Percentiles rank a stretch among this genome's conserved stretches.
Conservation (phyloP, 2,329 filamentous ascomycete species). For the Periglandula ipomoeae region DNA sequence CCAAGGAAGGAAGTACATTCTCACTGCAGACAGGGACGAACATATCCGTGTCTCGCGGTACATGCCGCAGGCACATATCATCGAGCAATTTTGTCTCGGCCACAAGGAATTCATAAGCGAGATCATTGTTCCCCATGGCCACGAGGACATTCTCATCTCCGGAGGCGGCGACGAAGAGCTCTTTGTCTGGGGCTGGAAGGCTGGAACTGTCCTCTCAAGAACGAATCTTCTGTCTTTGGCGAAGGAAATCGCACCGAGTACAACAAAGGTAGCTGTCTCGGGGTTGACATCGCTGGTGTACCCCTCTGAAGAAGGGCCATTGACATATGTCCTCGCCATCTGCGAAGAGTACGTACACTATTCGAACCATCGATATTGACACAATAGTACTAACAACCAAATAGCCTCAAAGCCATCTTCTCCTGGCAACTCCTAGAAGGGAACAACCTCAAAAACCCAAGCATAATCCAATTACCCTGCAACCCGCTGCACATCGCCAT, state of each 20-base stretch:
- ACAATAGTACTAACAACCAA: not conserved
- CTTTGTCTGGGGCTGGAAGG: constrained; percentile 74
- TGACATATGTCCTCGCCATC: constrained; percentile 38
- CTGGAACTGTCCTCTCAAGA: constrained; percentile 42
- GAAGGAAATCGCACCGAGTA: constrained; percentile 24
- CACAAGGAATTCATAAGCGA: constrained; percentile 78
- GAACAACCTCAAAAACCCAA: constrained; percentile 38
- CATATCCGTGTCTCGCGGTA: constrained; percentile 85
- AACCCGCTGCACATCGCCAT: constrained; percentile 52
- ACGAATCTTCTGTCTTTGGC: constrained; percentile 40
- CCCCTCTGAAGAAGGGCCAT: constrained; percentile 17
- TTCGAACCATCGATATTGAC: too few relatives aligned
- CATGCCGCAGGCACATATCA: constrained; percentile 74
- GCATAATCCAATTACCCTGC: constrained; percentile 45
- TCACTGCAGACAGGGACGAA: constrained; percentile 49
- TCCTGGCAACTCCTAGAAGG: constrained; percentile 44
- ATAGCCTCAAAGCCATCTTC: constrained; percentile 54
- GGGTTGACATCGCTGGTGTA: constrained; percentile 28
- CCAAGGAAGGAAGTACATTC: constrained; percentile 36
- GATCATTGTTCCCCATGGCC: constrained; percentile 53
- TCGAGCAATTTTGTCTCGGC: constrained; percentile 82
- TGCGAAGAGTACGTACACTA: constrained; percentile 43
- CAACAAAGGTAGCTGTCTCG: constrained; percentile 38
- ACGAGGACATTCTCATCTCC: constrained; percentile 61
- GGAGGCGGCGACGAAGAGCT: constrained; percentile 78